Conservation (phyloP, 1,139 yeast species). For the Pichia terricola region DNA sequence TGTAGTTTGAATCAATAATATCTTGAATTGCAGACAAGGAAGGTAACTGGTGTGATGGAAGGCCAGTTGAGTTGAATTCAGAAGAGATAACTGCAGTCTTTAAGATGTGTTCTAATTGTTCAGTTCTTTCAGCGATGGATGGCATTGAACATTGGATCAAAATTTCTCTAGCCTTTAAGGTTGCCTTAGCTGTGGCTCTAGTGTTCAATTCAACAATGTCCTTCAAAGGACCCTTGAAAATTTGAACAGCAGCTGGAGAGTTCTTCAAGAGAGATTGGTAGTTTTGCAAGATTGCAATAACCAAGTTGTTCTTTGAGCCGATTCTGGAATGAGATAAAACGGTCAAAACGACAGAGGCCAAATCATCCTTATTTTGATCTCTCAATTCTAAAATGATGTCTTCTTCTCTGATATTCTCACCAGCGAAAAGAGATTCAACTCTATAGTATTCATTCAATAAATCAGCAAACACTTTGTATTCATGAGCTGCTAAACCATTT, state of each 20-base stretch:
- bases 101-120: conserved; percentile 91
- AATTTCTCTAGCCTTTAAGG: conserved; percentile 93
- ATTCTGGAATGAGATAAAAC: conserved; percentile 89
- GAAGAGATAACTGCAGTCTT: conserved; percentile 86
- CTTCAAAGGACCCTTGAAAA: conserved; percentile 64
- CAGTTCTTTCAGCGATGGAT: conserved; percentile 90
- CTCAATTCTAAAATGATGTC: conserved; percentile 78
- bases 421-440: conserved; percentile 71
- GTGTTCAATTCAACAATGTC: conserved; percentile 79
- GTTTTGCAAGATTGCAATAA: conserved; percentile 73
- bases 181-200: conserved; percentile 85
- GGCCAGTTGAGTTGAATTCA: conserved; percentile 72
- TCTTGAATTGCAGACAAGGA: conserved; percentile 73
- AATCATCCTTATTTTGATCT: conserved; percentile 74
- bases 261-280: conserved; percentile 64
- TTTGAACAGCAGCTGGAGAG: conserved; percentile 58
- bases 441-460: conserved; percentile 64
- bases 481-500: conserved; percentile 77
- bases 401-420: conserved; percentile 68
- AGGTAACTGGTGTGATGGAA: conserved; percentile 72
- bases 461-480: conserved; percentile 61
- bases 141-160: conserved; percentile 95
- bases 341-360: conserved; percentile 59
- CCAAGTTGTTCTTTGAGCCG: conserved; percentile 83
- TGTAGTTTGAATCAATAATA: conserved; percentile 91